These are phyloP conservation scores for Trypanosoma avium DNA, from an alignment of 208 protist species.

Conservation along the genomic window DNA sequence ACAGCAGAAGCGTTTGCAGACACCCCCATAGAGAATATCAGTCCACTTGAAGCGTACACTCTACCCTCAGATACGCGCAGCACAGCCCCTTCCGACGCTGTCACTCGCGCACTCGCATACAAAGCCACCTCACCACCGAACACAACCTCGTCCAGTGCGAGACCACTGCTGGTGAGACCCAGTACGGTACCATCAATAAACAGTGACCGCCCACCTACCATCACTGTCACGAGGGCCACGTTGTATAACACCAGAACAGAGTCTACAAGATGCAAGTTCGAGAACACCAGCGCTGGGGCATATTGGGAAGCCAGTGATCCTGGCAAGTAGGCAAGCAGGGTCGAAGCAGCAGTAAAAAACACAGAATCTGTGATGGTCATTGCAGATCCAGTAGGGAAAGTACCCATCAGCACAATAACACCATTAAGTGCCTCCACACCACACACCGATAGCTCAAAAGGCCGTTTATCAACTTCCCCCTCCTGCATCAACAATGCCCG, in stretches of 20 bases:
- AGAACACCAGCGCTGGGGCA: neutral
- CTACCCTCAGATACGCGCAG: neutral
- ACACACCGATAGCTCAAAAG: conserved; percentile 10
- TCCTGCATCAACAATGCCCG: neutral
- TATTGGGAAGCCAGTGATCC: neutral
- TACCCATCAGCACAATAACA: conserved; percentile 8
- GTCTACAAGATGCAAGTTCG: neutral
- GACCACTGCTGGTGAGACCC: neutral
- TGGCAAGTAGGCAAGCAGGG: neutral
- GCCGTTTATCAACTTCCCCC: neutral
- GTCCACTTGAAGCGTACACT: neutral
- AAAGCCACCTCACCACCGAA: neutral
- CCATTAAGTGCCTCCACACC: conserved; percentile 1
- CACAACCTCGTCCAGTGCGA: conserved; percentile 10
- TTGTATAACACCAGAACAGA: conserved; percentile 5
- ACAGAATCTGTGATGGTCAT: conserved; percentile 8
- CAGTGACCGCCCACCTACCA: neutral
- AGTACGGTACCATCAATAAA: conserved; percentile 9
- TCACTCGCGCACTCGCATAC: conserved; percentile 1
- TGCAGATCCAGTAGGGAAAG: conserved; percentile 2
- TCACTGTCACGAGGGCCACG: neutral
- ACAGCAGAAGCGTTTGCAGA: neutral
- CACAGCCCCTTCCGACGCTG: neutral
- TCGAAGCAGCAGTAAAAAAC: neutral
- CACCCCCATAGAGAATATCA: neutral